Evolutionary conservation across 179 eudicot genomes (phyloP).

Genomic region (Nepenthes alata): DNA sequence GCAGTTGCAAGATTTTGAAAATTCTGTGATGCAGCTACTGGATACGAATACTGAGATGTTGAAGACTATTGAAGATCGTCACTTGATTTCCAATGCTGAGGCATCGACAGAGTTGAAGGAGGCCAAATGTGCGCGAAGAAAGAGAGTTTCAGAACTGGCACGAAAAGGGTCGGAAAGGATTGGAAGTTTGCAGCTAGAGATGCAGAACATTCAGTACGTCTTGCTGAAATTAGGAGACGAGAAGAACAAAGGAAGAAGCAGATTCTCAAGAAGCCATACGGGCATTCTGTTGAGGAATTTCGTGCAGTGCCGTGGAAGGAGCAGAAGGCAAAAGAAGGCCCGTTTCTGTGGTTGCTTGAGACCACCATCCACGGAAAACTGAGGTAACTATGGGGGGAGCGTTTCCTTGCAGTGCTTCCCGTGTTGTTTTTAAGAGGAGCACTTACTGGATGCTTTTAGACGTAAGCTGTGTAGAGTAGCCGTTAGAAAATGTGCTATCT

Average conservation of each 20-base stretch:
- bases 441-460: not conserved
- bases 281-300: constrained; percentile 44
- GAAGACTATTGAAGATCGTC: constrained; percentile 34
- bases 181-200: constrained; percentile 51
- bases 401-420: not conserved
- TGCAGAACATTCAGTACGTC: constrained; percentile 55
- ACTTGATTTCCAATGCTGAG: constrained; percentile 12
- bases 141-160: constrained; percentile 45
- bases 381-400: constrained; percentile 10
- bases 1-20: constrained; percentile 60
- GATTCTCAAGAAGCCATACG: constrained; percentile 40
- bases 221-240: constrained; percentile 48
- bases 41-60: constrained; percentile 45
- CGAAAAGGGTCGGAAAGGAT: constrained; percentile 66
- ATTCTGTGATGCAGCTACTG: constrained; percentile 39
- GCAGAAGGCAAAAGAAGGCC: constrained; percentile 41
- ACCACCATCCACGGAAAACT: constrained; percentile 19
- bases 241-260: constrained; percentile 35
- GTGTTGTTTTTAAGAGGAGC: not conserved
- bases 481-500: no score
- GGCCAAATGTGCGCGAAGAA: constrained; percentile 18
- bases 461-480: no score
- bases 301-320: constrained; percentile 39
- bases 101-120: constrained; percentile 24
- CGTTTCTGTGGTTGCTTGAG: constrained; percentile 68